Conservation (phyloP, 2,329 filamentous ascomycete species). For the Diaporthe capsici region DNA sequence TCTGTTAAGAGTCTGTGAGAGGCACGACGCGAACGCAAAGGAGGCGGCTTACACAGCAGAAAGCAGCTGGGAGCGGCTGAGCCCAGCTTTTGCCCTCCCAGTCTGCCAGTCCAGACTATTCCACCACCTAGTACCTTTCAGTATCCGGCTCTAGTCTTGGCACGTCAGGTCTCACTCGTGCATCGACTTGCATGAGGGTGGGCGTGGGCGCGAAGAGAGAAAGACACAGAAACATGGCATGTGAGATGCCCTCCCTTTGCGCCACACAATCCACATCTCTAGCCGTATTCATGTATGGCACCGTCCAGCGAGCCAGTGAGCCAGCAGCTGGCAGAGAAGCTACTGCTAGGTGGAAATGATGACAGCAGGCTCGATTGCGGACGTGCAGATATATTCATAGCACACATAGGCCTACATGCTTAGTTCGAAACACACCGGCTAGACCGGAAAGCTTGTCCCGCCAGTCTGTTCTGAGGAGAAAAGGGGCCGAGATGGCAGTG, state of each 20-base stretch:
- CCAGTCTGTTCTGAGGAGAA: background rate
- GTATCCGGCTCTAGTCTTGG: slow-evolving; percentile 5
- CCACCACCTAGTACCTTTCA: background rate
- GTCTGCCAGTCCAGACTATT: background rate
- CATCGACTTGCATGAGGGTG: background rate
- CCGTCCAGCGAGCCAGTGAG: background rate
- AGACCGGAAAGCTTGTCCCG: slow-evolving; percentile 16
- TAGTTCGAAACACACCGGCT: slow-evolving; percentile 19
- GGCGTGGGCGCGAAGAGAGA: background rate
- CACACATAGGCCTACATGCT: background rate
- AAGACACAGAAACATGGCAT: slow-evolving; percentile 8
- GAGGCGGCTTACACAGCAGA: background rate
- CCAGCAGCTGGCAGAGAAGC: background rate
- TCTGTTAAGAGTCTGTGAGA: too few species aligned
- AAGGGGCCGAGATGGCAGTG: background rate
- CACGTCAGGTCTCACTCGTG: slow-evolving; percentile 17
- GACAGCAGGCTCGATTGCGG: background rate
- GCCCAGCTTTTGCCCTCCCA: background rate
- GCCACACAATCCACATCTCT: background rate
- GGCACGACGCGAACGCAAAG: background rate
- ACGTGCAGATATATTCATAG: background rate
- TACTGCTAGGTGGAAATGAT: background rate
- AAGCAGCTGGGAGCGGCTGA: background rate
- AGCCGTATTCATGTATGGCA: background rate
- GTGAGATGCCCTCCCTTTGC: slow-evolving; percentile 27